These are phyloP conservation scores for Aspergillus wentii DNA, from an alignment of 495 filamentous ascomycete species.

Conservation along the genomic window DNA sequence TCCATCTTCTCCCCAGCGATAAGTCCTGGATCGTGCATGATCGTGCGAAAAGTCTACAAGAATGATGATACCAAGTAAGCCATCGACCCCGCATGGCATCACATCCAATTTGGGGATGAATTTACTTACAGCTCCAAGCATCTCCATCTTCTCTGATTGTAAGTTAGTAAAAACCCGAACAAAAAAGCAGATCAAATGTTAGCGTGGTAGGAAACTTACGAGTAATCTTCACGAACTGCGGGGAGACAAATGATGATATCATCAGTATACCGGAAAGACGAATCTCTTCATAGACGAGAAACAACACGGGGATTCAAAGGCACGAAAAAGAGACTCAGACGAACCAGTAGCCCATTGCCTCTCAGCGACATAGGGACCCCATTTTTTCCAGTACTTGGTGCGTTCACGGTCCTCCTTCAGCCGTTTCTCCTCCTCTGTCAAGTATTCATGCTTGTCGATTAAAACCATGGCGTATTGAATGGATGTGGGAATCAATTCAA, in stretches of 20 bases:
- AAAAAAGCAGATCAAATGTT: conserved; percentile 5
- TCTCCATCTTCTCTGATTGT: conserved; percentile 68
- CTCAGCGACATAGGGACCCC: conserved; percentile 63
- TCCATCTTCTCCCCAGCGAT: conserved; percentile 94
- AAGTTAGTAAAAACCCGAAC: conserved; percentile 5
- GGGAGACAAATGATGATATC: conserved; percentile 10
- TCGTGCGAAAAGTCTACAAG: conserved; percentile 84
- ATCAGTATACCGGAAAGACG: no score
- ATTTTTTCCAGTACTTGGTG: conserved; percentile 89
- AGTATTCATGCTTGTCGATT: conserved; percentile 76
- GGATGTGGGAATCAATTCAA: neutral
- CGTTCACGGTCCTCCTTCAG: conserved; percentile 79
- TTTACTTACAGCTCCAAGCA: conserved; percentile 93
- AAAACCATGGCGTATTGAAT: conserved; percentile 62
- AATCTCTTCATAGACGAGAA: no score
- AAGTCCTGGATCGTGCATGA: conserved; percentile 79
- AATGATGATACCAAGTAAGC: conserved; percentile 5
- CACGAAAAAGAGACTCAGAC: conserved; percentile 17
- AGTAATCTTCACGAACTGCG: conserved; percentile 91
- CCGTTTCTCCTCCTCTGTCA: conserved; percentile 82
- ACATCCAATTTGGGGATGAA: no score
- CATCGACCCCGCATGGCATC: conserved; percentile 1
- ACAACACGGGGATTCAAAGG: no score
- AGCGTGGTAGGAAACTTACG: conserved; percentile 61
- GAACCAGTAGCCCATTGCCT: conserved; percentile 87